Conservation (phyloP, 2,329 filamentous ascomycete species). For the Aschersonia sp. region DNA sequence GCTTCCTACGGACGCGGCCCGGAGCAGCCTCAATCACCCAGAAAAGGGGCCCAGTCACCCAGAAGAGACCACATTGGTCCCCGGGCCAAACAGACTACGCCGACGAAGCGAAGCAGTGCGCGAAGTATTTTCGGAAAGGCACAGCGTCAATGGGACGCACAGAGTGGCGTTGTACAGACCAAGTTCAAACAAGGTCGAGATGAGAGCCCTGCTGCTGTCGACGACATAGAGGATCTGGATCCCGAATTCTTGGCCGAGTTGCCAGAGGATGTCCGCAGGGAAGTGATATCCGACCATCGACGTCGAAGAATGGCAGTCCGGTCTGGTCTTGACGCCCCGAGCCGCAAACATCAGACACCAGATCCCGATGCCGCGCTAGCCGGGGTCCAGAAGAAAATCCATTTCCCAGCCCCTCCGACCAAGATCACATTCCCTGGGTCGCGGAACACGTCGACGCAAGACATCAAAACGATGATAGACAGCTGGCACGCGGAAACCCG, state of each 20-base stretch:
- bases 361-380: conserved; percentile 11
- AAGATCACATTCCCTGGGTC: conserved; percentile 31
- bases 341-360: conserved; percentile 9
- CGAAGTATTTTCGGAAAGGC: conserved; percentile 26
- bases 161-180: conserved; percentile 54
- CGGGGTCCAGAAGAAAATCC: conserved; percentile 26
- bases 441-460: conserved; percentile 26
- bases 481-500: conserved; percentile 64
- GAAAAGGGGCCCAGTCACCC: conserved; percentile 30
- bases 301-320: conserved; percentile 41
- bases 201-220: conserved; percentile 10
- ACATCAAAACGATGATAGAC: conserved; percentile 60
- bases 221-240: conserved; percentile 39
- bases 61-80: conserved; percentile 30
- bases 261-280: conserved; percentile 63
- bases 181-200: conserved; percentile 37
- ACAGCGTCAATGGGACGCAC: conserved; percentile 36
- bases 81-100: conserved; percentile 39
- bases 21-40: conserved; percentile 34
- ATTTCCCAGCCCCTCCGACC: conserved; percentile 29
- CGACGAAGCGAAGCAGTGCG: conserved; percentile 47
- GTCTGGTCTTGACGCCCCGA: conserved; percentile 29
- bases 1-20: conserved; percentile 44
- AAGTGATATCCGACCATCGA: conserved; percentile 61
- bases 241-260: conserved; percentile 67